A percentile compares a stretch with the other conserved stretches of the same genome.
phyloP scores from a whole-genome alignment of 1,139 yeast species.

The Debaryomyces psychrophilus region DNA sequence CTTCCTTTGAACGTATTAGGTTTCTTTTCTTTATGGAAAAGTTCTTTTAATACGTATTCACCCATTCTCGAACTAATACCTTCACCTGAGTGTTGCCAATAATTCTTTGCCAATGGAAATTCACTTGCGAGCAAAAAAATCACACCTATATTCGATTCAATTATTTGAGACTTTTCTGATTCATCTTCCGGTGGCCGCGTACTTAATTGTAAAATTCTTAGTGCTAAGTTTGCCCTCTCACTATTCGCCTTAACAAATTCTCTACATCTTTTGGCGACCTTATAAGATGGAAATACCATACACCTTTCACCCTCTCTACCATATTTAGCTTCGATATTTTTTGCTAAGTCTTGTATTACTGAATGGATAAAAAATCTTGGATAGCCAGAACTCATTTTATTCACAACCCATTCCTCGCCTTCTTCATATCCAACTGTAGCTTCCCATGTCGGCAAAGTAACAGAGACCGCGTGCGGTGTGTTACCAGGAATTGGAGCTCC shows the following conservation, averaged over 20 bases:
- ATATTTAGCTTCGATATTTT: slow-evolving; percentile 56
- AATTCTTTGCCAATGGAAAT: slow-evolving; percentile 70
- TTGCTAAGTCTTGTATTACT: slow-evolving; percentile 63
- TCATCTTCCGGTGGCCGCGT: slow-evolving; percentile 68
- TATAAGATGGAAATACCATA: slow-evolving; percentile 76
- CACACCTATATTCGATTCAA: slow-evolving; percentile 71
- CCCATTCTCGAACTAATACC: slow-evolving; percentile 89
- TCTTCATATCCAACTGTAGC: slow-evolving; percentile 92
- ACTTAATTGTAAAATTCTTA: slow-evolving; percentile 78
- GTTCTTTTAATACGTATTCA: slow-evolving; percentile 73
- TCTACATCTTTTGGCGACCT: slow-evolving; percentile 82
- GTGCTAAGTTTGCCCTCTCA: slow-evolving; percentile 28
- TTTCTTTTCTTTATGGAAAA: slow-evolving; percentile 40
- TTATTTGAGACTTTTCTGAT: slow-evolving; percentile 58
- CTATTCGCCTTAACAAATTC: slow-evolving; percentile 59
- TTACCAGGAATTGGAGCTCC: slow-evolving; percentile 89
- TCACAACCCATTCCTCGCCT: slow-evolving; percentile 83
- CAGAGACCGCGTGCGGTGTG: slow-evolving; percentile 91
- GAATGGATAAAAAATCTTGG: slow-evolving; percentile 86
- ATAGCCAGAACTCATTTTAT: slow-evolving; percentile 82
- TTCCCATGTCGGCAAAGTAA: slow-evolving; percentile 91
- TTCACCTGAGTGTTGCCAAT: slow-evolving; percentile 98
- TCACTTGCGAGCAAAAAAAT: slow-evolving; percentile 69
- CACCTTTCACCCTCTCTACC: slow-evolving; percentile 77
- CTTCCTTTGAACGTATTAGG: slow-evolving; percentile 16